Evolutionary conservation across 78 protist genomes (phyloP), one percentile per base, ranked within the genome.

Genomic region (Planoprotostelium fungivorum): DNA sequence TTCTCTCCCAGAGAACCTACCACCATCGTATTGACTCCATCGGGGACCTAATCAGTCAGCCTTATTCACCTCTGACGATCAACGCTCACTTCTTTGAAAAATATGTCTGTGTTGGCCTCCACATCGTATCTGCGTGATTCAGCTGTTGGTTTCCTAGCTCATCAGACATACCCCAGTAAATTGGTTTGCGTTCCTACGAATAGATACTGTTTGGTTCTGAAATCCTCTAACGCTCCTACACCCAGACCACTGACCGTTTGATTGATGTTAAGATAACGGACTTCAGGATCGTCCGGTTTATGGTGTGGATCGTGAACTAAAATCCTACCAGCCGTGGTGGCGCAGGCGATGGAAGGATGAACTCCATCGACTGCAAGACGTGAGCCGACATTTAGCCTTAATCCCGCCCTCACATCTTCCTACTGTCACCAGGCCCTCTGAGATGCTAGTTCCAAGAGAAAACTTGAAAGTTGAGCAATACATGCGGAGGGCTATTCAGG

Each of bases 121-220:
- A 94, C 91, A 51, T 92, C 89, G 84, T 89, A 89, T 28, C 92
- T 84, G 38, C 0, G 35, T 25, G 73, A 51, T 25, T 51, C 73
- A 51, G 73, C 31, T 51, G n/a, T n/a, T n/a, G n/a, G n/a, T n/a
- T 28, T 31, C 51, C 85, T 16, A 5, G 73, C 73, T 51, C 31
- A 51, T 51, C 73, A 51, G 73, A 51, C 90, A 0, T 35, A 94
- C 63, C 86, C 93, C 28, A 87, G 37, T 34, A 94, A 37, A 28
- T 34, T 38, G 0, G 95, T 90, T 23, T 85, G 87, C 1, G 95
- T 37, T 34, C 96, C 96, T 25, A 94, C 86, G 36, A 94, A 29
- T 87, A 94, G 63, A 31, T n/a, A 28, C 5, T 94, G 95, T 28
- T 34, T 16, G 1, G 85, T 1, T 1, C 37, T 5, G 90, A 34